phyloP scores from a whole-genome alignment of 1,139 yeast species.

The Hansenula sp. region DNA sequence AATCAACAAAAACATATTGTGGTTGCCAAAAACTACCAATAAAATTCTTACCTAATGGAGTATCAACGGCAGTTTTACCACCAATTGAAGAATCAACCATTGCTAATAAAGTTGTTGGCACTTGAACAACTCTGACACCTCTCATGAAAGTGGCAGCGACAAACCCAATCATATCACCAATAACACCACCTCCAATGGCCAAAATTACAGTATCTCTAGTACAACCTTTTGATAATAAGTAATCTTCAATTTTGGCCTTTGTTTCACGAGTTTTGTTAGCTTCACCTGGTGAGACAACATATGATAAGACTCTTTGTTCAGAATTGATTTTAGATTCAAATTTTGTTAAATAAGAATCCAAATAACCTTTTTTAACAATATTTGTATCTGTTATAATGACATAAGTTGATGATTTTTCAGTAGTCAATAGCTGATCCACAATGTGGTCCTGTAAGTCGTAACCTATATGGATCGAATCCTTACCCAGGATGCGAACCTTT shows the following conservation, averaged over 20 bases:
- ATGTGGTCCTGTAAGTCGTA: slow-evolving; percentile 76
- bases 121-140: slow-evolving; percentile 90
- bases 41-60: slow-evolving; percentile 95
- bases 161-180: slow-evolving; percentile 98
- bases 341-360: slow-evolving; percentile 31
- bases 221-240: slow-evolving; percentile 77
- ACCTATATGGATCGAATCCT: slow-evolving; percentile 88
- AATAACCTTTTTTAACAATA: slow-evolving; percentile 65
- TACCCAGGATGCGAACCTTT: slow-evolving; percentile 72
- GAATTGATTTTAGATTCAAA: slow-evolving; percentile 38
- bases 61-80: slow-evolving; percentile 97
- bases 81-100: slow-evolving; percentile 99
- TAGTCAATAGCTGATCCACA: slow-evolving; percentile 58
- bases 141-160: slow-evolving; percentile 99
- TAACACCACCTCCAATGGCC: slow-evolving; percentile 98
- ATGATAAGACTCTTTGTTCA: slow-evolving; percentile 61
- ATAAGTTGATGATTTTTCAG: slow-evolving; percentile 81
- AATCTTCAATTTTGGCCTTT: slow-evolving; percentile 93
- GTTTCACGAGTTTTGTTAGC: slow-evolving; percentile 83
- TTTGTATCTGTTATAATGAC: slow-evolving; percentile 87
- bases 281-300: slow-evolving; percentile 89
- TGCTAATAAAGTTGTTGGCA: slow-evolving; percentile 89
- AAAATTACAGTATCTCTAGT: slow-evolving; percentile 93
- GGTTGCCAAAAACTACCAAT: slow-evolving; percentile 99
- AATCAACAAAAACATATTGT: slow-evolving; percentile 79